Base-by-base conservation (phyloP, 192 early-diverging fungal genomes). In the Haplosporangium gracile region DNA sequence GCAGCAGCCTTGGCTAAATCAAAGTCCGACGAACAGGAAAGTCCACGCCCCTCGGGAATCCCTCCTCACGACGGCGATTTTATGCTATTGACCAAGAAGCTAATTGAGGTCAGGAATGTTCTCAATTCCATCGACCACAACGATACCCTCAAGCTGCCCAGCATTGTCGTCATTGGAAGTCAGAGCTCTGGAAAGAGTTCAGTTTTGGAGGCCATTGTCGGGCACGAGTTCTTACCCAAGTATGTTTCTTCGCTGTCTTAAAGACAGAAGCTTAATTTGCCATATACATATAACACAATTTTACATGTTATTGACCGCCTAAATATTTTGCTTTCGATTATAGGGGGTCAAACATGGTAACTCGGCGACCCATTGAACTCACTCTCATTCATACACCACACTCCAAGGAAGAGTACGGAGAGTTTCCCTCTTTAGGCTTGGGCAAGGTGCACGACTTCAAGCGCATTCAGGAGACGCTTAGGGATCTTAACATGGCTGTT, bases 401-500 rank as follows among this genome's bases (percentile, higher is more conserved):
- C 45, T 80, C 94, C 0, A 90, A 91, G 71, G 94, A 95, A 79
- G 95, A 94, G 78, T 97, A 96, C 68, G 96, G 95, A 75, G 96
- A 96, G 88, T 97, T 97, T 73, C 95, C 96, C 26, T 91, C 95
- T 78, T 89, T 97, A 4, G 95, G 95, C 10, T 88, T 98, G 18
- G 97, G 97, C 29, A 97, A 97, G 78, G 94, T 99, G 29, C 90
- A 93, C 43, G 97, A 98, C 76, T 99, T 99, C 83, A 87, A 86
- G 68, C 94, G 96, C 45, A 94, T 99, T 78, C 97, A 98, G 88
- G 95, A 95, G 83, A 99, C 98, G 10, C 91, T 99, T 57, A 94
- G 94, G 45, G 98, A 99, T 77, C 91, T 99, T 75, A 99, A 99
- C 89, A 90, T 98, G 88, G 96, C 98, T 29, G 98, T 99, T 38